Evolutionary conservation across 2,329 filamentous ascomycete species (phyloP), one percentile per base, ranked within the genome.

Genomic region (Fusarium citri): DNA sequence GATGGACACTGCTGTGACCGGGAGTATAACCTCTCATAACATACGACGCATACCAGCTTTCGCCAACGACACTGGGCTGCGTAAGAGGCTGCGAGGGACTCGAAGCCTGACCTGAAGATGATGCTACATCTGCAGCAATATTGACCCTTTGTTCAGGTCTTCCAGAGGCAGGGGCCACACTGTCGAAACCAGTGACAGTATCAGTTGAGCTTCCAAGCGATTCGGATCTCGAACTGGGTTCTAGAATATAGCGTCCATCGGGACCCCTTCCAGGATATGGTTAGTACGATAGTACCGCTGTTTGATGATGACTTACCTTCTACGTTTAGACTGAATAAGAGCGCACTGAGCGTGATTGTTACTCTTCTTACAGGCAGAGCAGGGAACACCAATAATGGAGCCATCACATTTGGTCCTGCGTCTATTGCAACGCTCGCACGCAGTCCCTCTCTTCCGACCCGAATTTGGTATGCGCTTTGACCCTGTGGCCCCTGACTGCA

Each of bases 11-110:
- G 1, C 10, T 62, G 8, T 61, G 59, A 0, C 55, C 45, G 0
- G 59, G 59, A 6, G 59, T 61, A 8, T 61, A 62, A 14, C 59
- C 59, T 46, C 56, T 25, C 56, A 62, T 61, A 1, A 46, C 56
- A n/a, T 61, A 62, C 0, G 59, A 62, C 0, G 56, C 59, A 3
- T 62, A 62, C 59, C 59, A 62, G 15, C 59, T 54, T 14, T 62
- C 59, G 1, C 57, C 47, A 0, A 62, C 47, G 0, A 63, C 59
- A 7, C 45, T 60, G 23, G 45, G 45, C 2, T 61, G 59, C 0
- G 20, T 1, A 0, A 15, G 42, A 0, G n/a, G 16, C 0, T n/a
- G 34, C 7, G 49, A 15, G 8, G 25, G 23, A 6, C 55, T 61
- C 2, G 16, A 25, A n/a, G 23, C 12, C 3, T 47, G 22, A 5